phyloP scores from a whole-genome alignment of 2,329 filamentous ascomycete species.

The Stagonosporopsis chrysanthemi region DNA sequence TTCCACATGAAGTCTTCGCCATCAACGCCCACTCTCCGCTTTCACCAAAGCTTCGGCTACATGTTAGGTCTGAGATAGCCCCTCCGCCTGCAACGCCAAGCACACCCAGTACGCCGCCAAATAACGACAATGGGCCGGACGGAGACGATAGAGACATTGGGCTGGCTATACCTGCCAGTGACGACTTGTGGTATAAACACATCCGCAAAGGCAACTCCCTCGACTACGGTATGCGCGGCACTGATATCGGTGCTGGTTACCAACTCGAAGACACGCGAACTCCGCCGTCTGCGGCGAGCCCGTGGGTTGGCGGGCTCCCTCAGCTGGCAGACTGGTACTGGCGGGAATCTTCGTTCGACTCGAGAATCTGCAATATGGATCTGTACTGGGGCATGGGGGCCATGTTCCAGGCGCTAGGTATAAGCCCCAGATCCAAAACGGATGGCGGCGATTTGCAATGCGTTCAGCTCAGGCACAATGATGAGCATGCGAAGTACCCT shows the following conservation, averaged over 20 bases:
- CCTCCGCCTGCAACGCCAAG: no score
- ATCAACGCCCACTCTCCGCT: no score
- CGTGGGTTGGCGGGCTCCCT: slow-evolving; percentile 12
- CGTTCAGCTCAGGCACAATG: neutral
- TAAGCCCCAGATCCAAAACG: neutral
- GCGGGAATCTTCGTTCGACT: neutral
- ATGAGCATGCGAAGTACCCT: neutral
- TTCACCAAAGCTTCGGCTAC: no score
- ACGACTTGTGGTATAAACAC: slow-evolving; percentile 7
- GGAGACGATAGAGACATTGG: no score
- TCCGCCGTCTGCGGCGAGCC: slow-evolving; percentile 8
- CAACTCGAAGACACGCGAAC: neutral
- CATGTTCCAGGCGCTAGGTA: neutral
- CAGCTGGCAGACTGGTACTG: slow-evolving; percentile 4
- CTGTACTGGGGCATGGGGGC: neutral
- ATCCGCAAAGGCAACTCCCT: slow-evolving; percentile 23
- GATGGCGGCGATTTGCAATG: no score
- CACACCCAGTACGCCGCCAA: no score
- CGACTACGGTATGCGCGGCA: slow-evolving; percentile 25
- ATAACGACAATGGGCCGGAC: no score
- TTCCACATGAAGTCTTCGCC: no score
- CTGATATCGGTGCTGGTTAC: slow-evolving; percentile 26
- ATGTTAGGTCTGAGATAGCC: no score
- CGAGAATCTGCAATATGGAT: neutral
- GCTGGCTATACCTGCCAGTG: neutral